Evolutionary conservation across 495 filamentous ascomycete species (phyloP).

Genomic region (Penicillium herquei): DNA sequence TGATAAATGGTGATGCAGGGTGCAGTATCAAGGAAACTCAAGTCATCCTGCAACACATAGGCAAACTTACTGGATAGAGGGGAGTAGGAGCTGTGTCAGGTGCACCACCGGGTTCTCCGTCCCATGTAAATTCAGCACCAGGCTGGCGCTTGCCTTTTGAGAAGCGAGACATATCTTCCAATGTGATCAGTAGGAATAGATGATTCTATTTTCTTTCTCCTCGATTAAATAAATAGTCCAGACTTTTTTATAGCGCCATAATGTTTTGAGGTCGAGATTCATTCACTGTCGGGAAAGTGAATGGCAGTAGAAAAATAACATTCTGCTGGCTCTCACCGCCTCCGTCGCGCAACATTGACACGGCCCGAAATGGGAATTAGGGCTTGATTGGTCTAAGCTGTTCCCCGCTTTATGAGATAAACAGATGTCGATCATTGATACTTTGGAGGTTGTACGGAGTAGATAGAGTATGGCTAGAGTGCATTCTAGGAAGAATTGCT

Average conservation of each 20-base stretch:
- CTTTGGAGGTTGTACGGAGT: too few relatives aligned
- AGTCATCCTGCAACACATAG: neutral
- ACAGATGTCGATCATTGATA: neutral
- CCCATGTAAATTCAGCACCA: conserved; percentile 44
- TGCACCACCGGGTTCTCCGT: conserved; percentile 38
- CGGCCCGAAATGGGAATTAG: conserved; percentile 16
- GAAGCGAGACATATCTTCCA: conserved; percentile 36
- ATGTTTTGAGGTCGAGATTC: conserved; percentile 5
- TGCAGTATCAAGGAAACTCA: neutral
- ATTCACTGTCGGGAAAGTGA: neutral
- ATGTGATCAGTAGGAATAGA: neutral
- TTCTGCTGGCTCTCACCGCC: conserved; percentile 10
- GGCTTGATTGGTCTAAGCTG: conserved; percentile 10
- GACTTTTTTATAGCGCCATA: conserved; percentile 12
- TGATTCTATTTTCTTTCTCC: too few relatives aligned
- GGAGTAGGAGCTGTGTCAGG: conserved; percentile 44
- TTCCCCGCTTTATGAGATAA: conserved; percentile 6
- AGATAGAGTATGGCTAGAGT: too few relatives aligned
- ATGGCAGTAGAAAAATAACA: conserved; percentile 14
- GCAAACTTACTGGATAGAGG: conserved; percentile 39
- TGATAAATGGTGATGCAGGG: neutral
- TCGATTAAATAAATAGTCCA: neutral
- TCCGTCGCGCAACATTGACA: conserved; percentile 9
- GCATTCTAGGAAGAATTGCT: too few relatives aligned
- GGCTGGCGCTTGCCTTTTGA: conserved; percentile 39